Percentiles rank a stretch among this genome's conserved stretches.
Conservation (phyloP, 148 eudicot genomes). For the Rhododendron vialii region DNA sequence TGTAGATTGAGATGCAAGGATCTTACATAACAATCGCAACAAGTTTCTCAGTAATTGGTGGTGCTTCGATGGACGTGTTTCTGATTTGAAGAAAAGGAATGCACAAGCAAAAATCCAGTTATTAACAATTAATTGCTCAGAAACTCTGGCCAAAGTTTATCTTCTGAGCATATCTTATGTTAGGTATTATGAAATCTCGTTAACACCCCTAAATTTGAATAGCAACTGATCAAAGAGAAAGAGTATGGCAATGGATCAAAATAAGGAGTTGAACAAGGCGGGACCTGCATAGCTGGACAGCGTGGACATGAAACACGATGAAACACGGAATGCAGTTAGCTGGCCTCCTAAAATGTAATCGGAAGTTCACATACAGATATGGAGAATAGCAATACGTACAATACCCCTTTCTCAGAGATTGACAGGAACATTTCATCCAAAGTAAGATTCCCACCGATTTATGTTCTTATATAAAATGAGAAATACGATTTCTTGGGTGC, state of each 20-base stretch:
- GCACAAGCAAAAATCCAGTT: not conserved
- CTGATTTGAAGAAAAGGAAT: not conserved
- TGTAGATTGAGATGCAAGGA: not conserved
- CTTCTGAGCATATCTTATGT: not conserved
- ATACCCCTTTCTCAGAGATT: not conserved
- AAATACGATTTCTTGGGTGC: not conserved
- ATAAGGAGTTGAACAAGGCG: not conserved
- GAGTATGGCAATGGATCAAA: not conserved
- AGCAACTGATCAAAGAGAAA: too few species aligned
- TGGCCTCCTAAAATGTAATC: not conserved
- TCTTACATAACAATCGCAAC: not conserved
- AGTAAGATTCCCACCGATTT: not conserved
- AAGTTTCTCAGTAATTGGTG: not conserved
- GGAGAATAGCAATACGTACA: not conserved
- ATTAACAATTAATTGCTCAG: not conserved
- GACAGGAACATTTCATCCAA: not conserved
- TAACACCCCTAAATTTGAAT: not conserved
- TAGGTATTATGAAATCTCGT: not conserved
- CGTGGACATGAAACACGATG: not conserved
- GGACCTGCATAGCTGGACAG: not conserved
- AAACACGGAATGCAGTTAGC: not conserved
- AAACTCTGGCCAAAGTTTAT: not conserved
- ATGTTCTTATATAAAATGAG: not conserved
- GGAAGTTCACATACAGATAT: not conserved
- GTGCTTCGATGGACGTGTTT: not conserved